phyloP scores from a whole-genome alignment of 805 yeast species.

The Maudiozyma serrabonitensis region DNA sequence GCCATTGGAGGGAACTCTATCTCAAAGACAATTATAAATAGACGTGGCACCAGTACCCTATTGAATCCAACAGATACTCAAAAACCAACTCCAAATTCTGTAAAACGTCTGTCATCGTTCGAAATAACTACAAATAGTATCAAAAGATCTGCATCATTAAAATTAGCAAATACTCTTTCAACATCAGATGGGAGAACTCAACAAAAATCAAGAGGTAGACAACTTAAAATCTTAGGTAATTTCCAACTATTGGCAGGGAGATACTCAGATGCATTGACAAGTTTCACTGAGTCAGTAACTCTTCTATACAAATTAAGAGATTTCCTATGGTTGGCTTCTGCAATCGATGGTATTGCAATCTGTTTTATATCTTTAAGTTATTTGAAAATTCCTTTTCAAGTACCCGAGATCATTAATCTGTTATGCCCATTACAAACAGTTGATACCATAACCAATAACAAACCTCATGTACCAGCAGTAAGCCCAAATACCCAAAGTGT shows the following conservation, averaged over 20 bases:
- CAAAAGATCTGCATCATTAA: slow-evolving; percentile 26
- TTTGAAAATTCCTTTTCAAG: slow-evolving; percentile 30
- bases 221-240: slow-evolving; percentile 64
- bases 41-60: slow-evolving; percentile 5
- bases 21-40: slow-evolving; percentile 28
- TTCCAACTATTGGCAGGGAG: slow-evolving; percentile 76
- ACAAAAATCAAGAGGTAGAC: slow-evolving; percentile 58
- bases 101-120: slow-evolving; percentile 16
- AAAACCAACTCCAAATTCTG: slow-evolving; percentile 4
- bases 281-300: slow-evolving; percentile 64
- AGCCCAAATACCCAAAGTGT: not conserved
- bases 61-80: slow-evolving; percentile 3
- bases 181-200: slow-evolving; percentile 29
- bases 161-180: slow-evolving; percentile 26
- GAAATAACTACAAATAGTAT: slow-evolving; percentile 30
- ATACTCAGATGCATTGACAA: slow-evolving; percentile 55
- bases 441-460: not conserved
- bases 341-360: slow-evolving; percentile 73
- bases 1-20: slow-evolving; percentile 45
- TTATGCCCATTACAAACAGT: slow-evolving; percentile 22
- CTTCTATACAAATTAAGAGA: slow-evolving; percentile 57
- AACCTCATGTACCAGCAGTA: not conserved
- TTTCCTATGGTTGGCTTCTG: slow-evolving; percentile 77
- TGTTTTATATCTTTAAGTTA: slow-evolving; percentile 52
- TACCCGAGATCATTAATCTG: slow-evolving; percentile 25